These are phyloP conservation scores for Acacia confusa DNA, from an alignment of 306 rosid genomes.

Conservation along the genomic window DNA sequence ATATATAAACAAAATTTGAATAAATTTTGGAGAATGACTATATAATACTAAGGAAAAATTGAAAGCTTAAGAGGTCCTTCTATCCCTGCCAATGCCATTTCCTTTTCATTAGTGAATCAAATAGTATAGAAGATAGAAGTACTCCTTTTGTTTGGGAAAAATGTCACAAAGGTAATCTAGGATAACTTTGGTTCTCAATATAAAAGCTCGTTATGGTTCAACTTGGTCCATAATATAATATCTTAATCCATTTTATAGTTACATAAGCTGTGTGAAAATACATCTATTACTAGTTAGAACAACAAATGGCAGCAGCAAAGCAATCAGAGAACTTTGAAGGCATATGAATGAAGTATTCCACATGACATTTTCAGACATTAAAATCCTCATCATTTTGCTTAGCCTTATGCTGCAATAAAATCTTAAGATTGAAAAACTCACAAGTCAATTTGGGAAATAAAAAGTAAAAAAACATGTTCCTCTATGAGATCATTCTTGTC, in stretches of 20 bases:
- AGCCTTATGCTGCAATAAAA: slow-evolving; percentile 19
- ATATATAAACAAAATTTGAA: background rate
- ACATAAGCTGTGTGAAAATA: background rate
- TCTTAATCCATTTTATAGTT: too few relatives aligned
- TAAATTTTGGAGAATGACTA: too few relatives aligned
- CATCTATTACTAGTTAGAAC: background rate
- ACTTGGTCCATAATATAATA: background rate
- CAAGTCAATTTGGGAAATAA: background rate
- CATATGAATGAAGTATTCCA: slow-evolving; percentile 24
- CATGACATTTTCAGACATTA: slow-evolving; percentile 31
- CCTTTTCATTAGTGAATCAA: background rate
- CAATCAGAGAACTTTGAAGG: slow-evolving; percentile 57
- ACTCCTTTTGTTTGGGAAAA: background rate
- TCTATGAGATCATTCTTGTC: background rate
- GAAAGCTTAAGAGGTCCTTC: background rate
- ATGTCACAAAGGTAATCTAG: background rate
- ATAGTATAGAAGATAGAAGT: background rate
- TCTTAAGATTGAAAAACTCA: background rate
- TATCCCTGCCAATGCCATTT: background rate
- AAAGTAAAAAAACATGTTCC: background rate
- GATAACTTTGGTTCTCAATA: too few relatives aligned
- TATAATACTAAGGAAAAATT: too few relatives aligned
- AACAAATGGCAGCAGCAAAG: slow-evolving; percentile 1
- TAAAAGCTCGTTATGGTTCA: background rate
- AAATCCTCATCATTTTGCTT: slow-evolving; percentile 43